Evolutionary conservation across 352 stramenopile species (phyloP).

Genomic region (Thalassiosira ordinaria): DNA sequence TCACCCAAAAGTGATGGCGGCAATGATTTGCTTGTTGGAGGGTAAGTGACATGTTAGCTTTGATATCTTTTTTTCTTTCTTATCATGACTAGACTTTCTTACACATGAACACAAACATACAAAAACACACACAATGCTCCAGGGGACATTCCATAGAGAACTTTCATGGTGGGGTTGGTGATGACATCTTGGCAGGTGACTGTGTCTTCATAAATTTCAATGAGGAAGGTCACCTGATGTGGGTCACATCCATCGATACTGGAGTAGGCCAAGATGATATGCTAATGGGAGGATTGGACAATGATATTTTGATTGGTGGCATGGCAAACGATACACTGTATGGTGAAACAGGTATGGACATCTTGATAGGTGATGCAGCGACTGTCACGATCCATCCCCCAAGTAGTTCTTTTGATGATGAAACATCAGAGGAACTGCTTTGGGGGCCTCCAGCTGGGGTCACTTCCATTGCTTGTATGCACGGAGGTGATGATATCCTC

Average conservation of each 20-base stretch:
- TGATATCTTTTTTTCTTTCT: too few species aligned
- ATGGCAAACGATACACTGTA: slow-evolving; percentile 13
- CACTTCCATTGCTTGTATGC: not conserved
- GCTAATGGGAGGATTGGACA: not conserved
- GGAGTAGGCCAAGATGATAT: not conserved
- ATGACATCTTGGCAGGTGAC: not conserved
- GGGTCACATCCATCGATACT: not conserved
- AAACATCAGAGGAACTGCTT: too few species aligned
- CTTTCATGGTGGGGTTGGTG: too few species aligned
- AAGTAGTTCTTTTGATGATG: too few species aligned
- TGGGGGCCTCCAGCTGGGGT: not conserved
- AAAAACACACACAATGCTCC: too few species aligned
- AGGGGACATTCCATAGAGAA: too few species aligned
- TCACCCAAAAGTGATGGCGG: too few species aligned
- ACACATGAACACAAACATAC: too few species aligned
- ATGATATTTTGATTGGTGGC: slow-evolving; percentile 9
- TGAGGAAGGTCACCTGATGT: not conserved
- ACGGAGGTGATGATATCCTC: not conserved
- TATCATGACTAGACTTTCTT: too few species aligned
- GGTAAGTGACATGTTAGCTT: too few species aligned
- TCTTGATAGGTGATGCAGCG: not conserved
- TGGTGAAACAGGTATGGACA: not conserved
- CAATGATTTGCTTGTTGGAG: too few species aligned
- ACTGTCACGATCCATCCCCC: too few species aligned
- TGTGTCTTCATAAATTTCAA: not conserved